Base-by-base conservation (phyloP, 2,329 filamentous ascomycete species). In the Botrytis tulipae region DNA sequence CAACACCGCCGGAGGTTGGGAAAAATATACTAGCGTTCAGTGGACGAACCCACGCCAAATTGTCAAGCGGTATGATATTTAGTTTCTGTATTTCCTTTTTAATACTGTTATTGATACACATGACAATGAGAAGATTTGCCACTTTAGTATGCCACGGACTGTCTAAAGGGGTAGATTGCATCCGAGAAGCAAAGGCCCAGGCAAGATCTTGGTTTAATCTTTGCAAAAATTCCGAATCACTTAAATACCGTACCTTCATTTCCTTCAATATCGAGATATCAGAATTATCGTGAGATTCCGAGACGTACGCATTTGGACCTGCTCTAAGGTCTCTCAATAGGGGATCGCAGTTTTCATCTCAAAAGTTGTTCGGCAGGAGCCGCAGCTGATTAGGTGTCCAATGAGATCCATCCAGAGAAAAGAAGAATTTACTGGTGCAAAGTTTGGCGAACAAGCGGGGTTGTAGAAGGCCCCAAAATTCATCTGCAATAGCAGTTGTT, bases 321-420 rank as follows among this genome's bases (percentile, higher is more conserved):
- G 2, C 5, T 3, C 1, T 0, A 16, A 5, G 14, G 7, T 54
- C 48, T 54, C 2, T 12, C 0, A 54, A 4, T 7, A 54, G 25
- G 3, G 48, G 48, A 54, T n/a, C 0, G 48, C 25, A 0, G 7
- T 54, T 0, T 7, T 54, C 25, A 6, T 54, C 48, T 54, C 48
- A 25, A n/a, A n/a, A n/a, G 2, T 1, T 1, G 48, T 54, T 12
- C 25, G 1, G 12, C 5, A 54, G 3, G 14, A 54, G 0, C 5
- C 48, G 48, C 48, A 54, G 14, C 4, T 6, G 48, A n/a, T 54
- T 7, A 7, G 48, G 48, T n/a, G 12, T 7, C 48, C 48, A n/a
- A 12, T 3, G 12, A 54, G 12, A n/a, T 54, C 25, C 48, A 54
- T 54, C 25, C 25, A 54, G 2, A 16, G 48, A 54, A 16, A 16